Evolutionary conservation across 1,284 basidiomycete genomes (phyloP).

Genomic region (Puccinia coronata): DNA sequence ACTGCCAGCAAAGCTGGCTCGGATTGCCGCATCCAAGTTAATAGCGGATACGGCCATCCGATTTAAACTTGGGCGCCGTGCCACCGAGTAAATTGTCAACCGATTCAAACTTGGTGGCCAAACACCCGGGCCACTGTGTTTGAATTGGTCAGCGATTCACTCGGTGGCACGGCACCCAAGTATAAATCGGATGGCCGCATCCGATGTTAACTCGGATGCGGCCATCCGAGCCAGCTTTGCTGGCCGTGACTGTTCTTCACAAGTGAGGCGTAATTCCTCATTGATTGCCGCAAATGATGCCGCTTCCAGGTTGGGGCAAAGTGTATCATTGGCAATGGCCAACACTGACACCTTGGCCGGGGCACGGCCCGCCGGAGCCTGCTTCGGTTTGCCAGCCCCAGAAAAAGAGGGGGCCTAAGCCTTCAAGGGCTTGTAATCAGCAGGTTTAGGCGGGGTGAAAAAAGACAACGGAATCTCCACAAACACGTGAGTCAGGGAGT

Average conservation of each 20-base stretch:
- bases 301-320: not conserved
- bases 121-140: too few species aligned
- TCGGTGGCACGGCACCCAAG: too few species aligned
- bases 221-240: too few species aligned
- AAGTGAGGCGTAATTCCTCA: not conserved
- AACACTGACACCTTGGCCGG: not conserved
- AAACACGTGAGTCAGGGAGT: not conserved
- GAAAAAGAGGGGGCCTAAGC: not conserved
- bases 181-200: too few species aligned
- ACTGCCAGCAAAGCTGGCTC: too few species aligned
- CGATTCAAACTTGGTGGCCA: too few species aligned
- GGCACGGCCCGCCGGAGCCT: not conserved
- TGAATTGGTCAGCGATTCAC: too few species aligned
- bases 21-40: too few species aligned
- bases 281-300: not conserved
- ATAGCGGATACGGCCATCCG: too few species aligned
- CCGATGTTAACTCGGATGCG: too few species aligned
- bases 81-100: too few species aligned
- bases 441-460: not conserved
- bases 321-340: not conserved
- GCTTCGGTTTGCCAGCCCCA: not conserved
- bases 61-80: too few species aligned
- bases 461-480: not conserved
- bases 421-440: not conserved
- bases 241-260: not conserved